Evolutionary conservation across 352 stramenopile genomes (phyloP), one percentile per base, ranked within the genome.

Genomic region (Globisporangium cylindrosporum): DNA sequence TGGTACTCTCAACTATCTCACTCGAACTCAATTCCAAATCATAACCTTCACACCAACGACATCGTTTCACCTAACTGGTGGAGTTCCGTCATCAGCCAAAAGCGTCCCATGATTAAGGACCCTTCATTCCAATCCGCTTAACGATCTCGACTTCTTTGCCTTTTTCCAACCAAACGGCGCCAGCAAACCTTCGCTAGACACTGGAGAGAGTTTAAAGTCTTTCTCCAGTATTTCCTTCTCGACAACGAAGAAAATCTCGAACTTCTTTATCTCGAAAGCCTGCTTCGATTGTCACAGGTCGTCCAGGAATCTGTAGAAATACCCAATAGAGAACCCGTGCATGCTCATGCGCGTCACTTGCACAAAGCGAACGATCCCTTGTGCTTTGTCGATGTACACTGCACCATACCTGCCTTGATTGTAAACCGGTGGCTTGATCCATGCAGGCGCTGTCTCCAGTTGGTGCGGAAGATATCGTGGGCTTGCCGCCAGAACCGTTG

Each of bases 211-310:
- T 25, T 32, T 32, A 22, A 56, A 32, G 49, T 4, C 49, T 56
- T 38, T 38, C 34, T 56, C 49, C 6, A 55, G n/a, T 18, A 25
- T 9, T 25, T 56, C 18, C 49, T 8, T 32, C n/a, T 56, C 49
- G 22, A 56, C 49, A 6, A 56, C 49, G 20, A 55, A 55, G 48
- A 55, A 27, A 55, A 55, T 55, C 48, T 55, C 48, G 48, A 15
- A 12, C 20, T n/a, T 55, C 48, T n/a, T 54, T n/a, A 55, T 24
- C 48, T 55, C 48, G 48, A 55, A 55, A 24, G 20, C 10, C 48
- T 55, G 48, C 34, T 38, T 38, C 34, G 34, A 22, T 24, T 25
- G 48, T 24, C 24, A n/a, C 48, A 29, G 20, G 48, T 55, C 48
- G 20, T 55, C 24, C 48, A 55, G 48, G 3, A 22, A 27, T 12